Evolutionary conservation across 2,329 filamentous ascomycete genomes (phyloP), one percentile per base, ranked within the genome.

Genomic region (Aureobasidium uvarum): DNA sequence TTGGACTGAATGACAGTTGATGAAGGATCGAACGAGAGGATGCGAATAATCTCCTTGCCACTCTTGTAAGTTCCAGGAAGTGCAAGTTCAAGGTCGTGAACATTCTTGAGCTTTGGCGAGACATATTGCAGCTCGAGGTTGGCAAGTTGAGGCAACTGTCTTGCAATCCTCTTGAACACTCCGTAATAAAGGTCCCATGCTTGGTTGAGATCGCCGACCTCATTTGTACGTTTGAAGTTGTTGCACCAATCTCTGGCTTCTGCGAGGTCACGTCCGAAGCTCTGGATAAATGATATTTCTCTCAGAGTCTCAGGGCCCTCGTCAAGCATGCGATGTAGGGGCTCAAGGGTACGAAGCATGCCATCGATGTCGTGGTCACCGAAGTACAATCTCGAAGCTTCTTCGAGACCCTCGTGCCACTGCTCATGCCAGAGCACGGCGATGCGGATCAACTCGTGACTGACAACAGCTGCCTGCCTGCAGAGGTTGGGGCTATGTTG

Each of bases 151-250:
- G 92, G 93, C 55, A 99, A 80, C 77, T 99, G 96, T 68, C 94
- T 86, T 55, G 90, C 90, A 74, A 99, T 98, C 74, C 96, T 91
- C 67, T 93, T 88, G 86, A 99, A 99, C 0, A 98, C 95, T 70
- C 96, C 92, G 78, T 99, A 99, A 78, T 99, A 99, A 16, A 99
- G 85, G 77, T 99, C 96, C 95, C 95, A 99, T 7, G 95, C 95
- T 77, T 96, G 92, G 74, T 98, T 99, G 52, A 99, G 85, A 75
- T 99, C 96, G 55, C 91, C 94, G 67, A 95, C 87, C 73, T 99
- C 95, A 59, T 88, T 85, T n/a, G 91, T 95, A 46, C 87, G 86
- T 72, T 91, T 89, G 78, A 96, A 99, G 62, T 96, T 91, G 68
- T 91, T 88, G 76, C 95, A 99, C 89, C 95, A 99, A 71, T 98